These are phyloP conservation scores for Letharia lupina DNA, from an alignment of 495 filamentous ascomycete genomes.

Conservation along the genomic window DNA sequence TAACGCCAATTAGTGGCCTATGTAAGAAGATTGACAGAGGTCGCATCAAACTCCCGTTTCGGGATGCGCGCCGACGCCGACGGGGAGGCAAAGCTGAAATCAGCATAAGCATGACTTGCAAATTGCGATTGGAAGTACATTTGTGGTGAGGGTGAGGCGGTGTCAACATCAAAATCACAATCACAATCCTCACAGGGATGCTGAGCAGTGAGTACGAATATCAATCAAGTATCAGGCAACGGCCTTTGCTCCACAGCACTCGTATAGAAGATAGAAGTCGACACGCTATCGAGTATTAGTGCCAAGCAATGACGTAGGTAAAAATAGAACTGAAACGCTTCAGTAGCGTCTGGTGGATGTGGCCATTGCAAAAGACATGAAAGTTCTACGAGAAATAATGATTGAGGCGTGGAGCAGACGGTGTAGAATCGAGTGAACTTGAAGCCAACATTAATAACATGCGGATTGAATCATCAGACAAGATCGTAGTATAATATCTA, in stretches of 20 bases:
- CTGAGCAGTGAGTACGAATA: background rate
- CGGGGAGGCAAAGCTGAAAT: background rate
- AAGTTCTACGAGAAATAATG: background rate
- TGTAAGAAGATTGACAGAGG: background rate
- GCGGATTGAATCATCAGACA: background rate
- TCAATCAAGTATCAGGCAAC: no score
- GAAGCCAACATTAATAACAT: background rate
- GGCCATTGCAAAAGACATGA: background rate
- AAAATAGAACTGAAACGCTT: slow-evolving; percentile 5
- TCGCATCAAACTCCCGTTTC: background rate
- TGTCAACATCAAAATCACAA: no score
- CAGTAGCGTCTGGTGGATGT: background rate
- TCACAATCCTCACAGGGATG: background rate
- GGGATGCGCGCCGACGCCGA: background rate
- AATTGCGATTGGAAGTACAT: background rate
- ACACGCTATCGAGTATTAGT: background rate
- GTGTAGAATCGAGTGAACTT: background rate
- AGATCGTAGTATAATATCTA: background rate
- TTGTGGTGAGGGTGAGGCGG: background rate
- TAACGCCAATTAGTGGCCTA: background rate
- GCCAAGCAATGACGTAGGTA: slow-evolving; percentile 7
- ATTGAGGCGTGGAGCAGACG: background rate
- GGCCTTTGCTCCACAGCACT: no score
- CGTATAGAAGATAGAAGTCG: background rate
- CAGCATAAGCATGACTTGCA: background rate